These are phyloP conservation scores for Chimonanthus salicifolius DNA, from an alignment of 164 flowering plant genomes.

Conservation along the genomic window DNA sequence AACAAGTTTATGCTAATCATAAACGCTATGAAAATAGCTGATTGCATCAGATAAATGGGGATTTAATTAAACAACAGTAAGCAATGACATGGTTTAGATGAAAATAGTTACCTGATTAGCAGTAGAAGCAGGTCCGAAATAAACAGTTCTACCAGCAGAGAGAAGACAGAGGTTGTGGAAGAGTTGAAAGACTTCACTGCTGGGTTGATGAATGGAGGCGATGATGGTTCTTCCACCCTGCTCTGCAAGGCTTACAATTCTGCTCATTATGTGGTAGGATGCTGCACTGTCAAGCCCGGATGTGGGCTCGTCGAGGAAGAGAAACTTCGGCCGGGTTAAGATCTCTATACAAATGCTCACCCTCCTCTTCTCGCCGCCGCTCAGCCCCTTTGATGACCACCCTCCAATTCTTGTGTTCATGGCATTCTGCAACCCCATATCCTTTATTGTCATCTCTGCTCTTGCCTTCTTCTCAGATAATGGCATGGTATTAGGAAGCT, in stretches of 20 bases:
- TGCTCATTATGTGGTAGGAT: slow-evolving; percentile 42
- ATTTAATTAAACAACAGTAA: too few species aligned
- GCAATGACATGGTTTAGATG: too few species aligned
- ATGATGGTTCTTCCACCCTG: slow-evolving; percentile 43
- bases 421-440: slow-evolving; percentile 56
- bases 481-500: slow-evolving; percentile 45
- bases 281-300: slow-evolving; percentile 73
- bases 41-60: too few species aligned
- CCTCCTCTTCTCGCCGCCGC: slow-evolving; percentile 59
- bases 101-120: slow-evolving; percentile 33
- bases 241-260: slow-evolving; percentile 24
- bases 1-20: too few species aligned
- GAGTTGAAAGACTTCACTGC: slow-evolving; percentile 55
- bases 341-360: slow-evolving; percentile 59
- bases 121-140: slow-evolving; percentile 45
- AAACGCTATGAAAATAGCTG: too few species aligned
- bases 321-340: slow-evolving; percentile 42
- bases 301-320: slow-evolving; percentile 71
- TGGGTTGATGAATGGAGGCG: slow-evolving; percentile 70
- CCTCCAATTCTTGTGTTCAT: slow-evolving; percentile 53
- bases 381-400: slow-evolving; percentile 43
- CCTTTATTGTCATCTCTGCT: slow-evolving; percentile 42
- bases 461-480: slow-evolving; percentile 32
- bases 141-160: slow-evolving; percentile 54
- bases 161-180: slow-evolving; percentile 59